These are phyloP conservation scores for Hirschfeldia incana DNA, from an alignment of 345 rosid genomes.

Conservation along the genomic window DNA sequence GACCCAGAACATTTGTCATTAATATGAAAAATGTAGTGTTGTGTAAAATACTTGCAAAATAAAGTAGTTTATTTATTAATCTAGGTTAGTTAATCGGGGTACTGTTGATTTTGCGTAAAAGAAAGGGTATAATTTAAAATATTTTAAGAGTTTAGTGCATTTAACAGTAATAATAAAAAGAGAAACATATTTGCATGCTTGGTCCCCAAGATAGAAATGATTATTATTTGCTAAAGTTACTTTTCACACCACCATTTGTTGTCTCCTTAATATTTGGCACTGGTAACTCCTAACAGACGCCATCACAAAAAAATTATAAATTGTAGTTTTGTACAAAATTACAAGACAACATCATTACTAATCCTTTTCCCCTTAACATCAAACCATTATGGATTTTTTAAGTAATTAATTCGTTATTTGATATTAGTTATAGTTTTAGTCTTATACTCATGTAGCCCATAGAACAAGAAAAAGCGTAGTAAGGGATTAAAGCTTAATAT, in stretches of 20 bases:
- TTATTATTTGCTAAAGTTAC: conserved; percentile 26
- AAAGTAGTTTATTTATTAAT: neutral
- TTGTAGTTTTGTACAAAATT: neutral
- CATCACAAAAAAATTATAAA: neutral
- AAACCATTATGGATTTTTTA: neutral
- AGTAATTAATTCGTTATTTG: neutral
- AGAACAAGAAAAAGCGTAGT: neutral
- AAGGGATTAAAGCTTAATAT: neutral
- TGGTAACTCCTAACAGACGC: neutral
- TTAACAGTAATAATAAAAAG: conserved; percentile 12
- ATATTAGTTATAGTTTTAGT: neutral
- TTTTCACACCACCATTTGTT: conserved; percentile 23
- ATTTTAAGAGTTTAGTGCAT: neutral
- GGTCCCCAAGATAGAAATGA: conserved; percentile 14
- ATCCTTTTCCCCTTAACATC: neutral
- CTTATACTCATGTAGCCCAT: neutral
- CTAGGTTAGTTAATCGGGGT: neutral
- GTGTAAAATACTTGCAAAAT: too few species aligned
- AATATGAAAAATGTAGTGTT: too few species aligned
- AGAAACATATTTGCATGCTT: conserved; percentile 23
- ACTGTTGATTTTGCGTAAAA: neutral
- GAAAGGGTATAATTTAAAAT: neutral
- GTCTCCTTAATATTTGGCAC: conserved; percentile 23
- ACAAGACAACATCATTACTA: neutral
- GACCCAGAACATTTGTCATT: neutral